Conservation (phyloP, 257 asterid genomes). For the Hygrophila difformis region DNA sequence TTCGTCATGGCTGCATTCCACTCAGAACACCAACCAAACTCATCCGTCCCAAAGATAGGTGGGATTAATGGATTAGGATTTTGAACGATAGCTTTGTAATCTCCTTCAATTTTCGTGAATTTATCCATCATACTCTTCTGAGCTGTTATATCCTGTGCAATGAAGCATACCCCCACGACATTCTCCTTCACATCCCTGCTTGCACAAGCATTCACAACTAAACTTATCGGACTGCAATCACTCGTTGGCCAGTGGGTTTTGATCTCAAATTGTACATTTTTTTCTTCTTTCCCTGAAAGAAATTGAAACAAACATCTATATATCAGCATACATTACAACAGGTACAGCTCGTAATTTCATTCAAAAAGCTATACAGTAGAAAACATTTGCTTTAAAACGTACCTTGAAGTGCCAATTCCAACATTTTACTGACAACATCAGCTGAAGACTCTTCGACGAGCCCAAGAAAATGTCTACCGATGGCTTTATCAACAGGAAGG, state of each 20-base stretch:
- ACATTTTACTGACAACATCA: slow-evolving; percentile 64
- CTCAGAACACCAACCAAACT: slow-evolving; percentile 93
- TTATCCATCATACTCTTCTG: slow-evolving; percentile 90
- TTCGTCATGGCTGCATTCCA: slow-evolving; percentile 95
- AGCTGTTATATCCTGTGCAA: slow-evolving; percentile 84
- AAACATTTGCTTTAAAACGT: slow-evolving; percentile 13
- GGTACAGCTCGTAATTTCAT: no score
- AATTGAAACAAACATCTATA: neutral
- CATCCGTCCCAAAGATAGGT: slow-evolving; percentile 86
- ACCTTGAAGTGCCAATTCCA: slow-evolving; percentile 70
- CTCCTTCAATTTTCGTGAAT: slow-evolving; percentile 91
- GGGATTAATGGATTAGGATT: slow-evolving; percentile 89
- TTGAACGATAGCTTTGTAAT: slow-evolving; percentile 77
- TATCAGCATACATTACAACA: no score
- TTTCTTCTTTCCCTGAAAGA: slow-evolving; percentile 75
- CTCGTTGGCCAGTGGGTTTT: slow-evolving; percentile 49
- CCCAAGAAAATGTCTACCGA: slow-evolving; percentile 58
- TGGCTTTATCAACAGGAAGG: slow-evolving; percentile 70
- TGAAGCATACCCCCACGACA: slow-evolving; percentile 88
- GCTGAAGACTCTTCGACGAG: slow-evolving; percentile 83
- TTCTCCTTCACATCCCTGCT: slow-evolving; percentile 80
- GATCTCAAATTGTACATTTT: slow-evolving; percentile 72
- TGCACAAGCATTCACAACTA: slow-evolving; percentile 85
- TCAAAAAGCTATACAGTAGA: no score
- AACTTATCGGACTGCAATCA: slow-evolving; percentile 65